A percentile compares a stretch with the other conserved stretches of the same genome.
phyloP scores from a whole-genome alignment of 805 yeast species.

The Pichia rugopelliculosa region DNA sequence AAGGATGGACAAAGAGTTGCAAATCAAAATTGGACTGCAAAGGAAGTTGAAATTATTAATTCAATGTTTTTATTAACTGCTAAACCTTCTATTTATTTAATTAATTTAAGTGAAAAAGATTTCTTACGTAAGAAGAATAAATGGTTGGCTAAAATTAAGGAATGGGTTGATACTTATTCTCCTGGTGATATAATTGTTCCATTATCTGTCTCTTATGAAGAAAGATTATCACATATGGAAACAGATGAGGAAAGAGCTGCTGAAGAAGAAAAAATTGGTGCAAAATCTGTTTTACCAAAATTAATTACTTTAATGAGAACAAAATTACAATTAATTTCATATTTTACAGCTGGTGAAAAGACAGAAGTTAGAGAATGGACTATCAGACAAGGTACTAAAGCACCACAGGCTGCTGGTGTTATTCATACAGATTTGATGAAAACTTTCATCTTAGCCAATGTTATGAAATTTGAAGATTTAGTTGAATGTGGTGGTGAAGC shows the following conservation, averaged over 20 bases:
- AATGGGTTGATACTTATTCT: constrained; percentile 62
- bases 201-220: constrained; percentile 87
- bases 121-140: constrained; percentile 47
- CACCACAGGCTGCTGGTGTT: constrained; percentile 86
- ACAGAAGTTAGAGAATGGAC: constrained; percentile 87
- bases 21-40: constrained; percentile 49
- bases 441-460: constrained; percentile 74
- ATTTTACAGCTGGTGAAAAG: constrained; percentile 77
- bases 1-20: constrained; percentile 61
- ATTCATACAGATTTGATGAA: constrained; percentile 81
- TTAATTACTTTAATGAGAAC: constrained; percentile 61
- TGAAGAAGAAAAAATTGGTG: constrained; percentile 31
- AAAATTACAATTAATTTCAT: constrained; percentile 66
- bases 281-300: constrained; percentile 48
- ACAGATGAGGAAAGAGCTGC: constrained; percentile 42
- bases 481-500: constrained; percentile 44
- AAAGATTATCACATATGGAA: constrained; percentile 81
- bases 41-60: constrained; percentile 62
- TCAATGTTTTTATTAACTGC: constrained; percentile 72
- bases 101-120: constrained; percentile 69
- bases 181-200: constrained; percentile 85
- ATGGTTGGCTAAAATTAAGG: constrained; percentile 41
- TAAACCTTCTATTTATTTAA: constrained; percentile 75
- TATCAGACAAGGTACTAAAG: constrained; percentile 62
- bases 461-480: constrained; percentile 60